These are phyloP conservation scores for Vachellia collinsii DNA, from an alignment of 306 rosid genomes.

Conservation along the genomic window DNA sequence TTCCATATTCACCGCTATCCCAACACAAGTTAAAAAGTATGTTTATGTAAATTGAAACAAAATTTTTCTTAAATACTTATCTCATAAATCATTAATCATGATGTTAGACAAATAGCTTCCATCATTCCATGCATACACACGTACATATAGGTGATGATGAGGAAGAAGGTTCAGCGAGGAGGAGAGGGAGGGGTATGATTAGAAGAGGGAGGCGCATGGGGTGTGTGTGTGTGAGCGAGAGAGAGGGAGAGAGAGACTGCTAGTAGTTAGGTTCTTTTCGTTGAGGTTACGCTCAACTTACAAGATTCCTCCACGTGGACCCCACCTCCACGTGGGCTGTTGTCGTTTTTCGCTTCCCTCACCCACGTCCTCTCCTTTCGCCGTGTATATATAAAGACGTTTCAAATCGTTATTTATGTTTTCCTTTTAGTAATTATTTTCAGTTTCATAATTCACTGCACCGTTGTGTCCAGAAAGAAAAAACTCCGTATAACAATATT, in stretches of 20 bases:
- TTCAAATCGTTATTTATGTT: neutral
- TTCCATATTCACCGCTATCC: no score
- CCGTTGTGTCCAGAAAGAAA: neutral
- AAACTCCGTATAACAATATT: neutral
- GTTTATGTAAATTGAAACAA: no score
- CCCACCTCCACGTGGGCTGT: conserved; percentile 77
- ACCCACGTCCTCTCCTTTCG: neutral
- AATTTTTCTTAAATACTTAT: no score
- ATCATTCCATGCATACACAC: no score
- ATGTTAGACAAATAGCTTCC: no score
- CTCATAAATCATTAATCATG: no score
- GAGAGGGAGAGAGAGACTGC: neutral
- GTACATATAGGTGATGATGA: conserved; percentile 1
- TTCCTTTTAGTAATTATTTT: neutral
- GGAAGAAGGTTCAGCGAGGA: neutral
- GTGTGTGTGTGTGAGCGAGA: neutral
- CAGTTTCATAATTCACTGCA: neutral
- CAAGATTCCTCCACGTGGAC: conserved; percentile 73
- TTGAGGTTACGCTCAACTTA: conserved; percentile 37
- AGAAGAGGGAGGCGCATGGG: neutral
- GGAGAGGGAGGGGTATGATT: neutral
- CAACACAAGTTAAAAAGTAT: no score
- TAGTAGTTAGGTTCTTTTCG: conserved; percentile 19
- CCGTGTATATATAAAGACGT: no score
- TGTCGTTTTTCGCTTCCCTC: conserved; percentile 39